Evolutionary conservation across 352 stramenopile genomes (phyloP).

Genomic region (Halophytophthora polymorphica): DNA sequence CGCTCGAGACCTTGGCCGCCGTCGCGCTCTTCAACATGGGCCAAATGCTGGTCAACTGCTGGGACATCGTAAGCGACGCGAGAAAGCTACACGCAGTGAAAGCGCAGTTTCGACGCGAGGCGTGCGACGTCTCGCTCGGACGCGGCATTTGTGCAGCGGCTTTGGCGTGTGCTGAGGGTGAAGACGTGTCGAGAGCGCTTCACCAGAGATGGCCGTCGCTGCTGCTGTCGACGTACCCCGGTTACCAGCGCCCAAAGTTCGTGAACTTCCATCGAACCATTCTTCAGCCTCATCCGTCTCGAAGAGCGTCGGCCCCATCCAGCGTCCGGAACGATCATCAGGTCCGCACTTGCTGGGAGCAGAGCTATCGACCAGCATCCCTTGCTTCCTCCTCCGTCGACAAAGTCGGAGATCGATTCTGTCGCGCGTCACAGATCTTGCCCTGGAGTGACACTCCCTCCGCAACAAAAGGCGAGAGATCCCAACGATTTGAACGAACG

Average conservation of each 20-base stretch:
- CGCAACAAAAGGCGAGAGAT: not conserved
- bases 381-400: too few species aligned
- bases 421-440: constrained; percentile 7
- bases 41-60: constrained; percentile 31
- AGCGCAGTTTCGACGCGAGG: constrained; percentile 1
- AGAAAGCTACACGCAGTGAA: constrained; percentile 1
- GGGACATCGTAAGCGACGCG: constrained; percentile 14
- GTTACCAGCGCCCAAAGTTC: constrained; percentile 14
- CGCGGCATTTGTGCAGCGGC: constrained; percentile 1
- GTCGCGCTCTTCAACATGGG: constrained; percentile 21
- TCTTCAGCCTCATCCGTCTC: constrained; percentile 6
- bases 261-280: constrained; percentile 17
- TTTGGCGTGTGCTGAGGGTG: constrained; percentile 11
- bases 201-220: constrained; percentile 15
- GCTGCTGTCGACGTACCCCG: constrained; percentile 26
- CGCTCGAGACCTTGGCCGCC: constrained; percentile 21
- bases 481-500: too few species aligned
- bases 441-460: constrained; percentile 1
- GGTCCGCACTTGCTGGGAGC: constrained; percentile 1
- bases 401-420: too few species aligned
- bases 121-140: not conserved
- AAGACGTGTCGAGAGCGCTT: constrained; percentile 17
- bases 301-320: constrained; percentile 1
- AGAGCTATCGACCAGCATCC: not conserved
- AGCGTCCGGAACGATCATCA: constrained; percentile 6